Conservation (phyloP, 108 stramenopile genomes). For the Skeletonema costatum region DNA sequence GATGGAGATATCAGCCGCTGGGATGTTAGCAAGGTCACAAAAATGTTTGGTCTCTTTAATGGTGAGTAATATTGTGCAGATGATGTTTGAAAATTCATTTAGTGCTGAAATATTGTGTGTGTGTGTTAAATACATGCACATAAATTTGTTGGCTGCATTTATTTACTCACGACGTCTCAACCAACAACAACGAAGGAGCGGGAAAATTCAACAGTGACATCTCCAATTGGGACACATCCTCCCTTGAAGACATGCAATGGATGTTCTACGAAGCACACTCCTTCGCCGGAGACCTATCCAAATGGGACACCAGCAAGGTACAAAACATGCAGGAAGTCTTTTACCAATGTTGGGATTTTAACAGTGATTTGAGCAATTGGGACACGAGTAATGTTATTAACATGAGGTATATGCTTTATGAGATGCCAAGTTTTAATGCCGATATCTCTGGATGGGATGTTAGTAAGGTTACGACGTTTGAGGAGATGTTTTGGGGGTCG, state of each 20-base stretch:
- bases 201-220: constrained; percentile 36
- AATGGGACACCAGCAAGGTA: constrained; percentile 15
- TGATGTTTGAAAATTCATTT: background rate
- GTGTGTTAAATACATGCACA: background rate
- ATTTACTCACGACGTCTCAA: background rate
- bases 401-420: constrained; percentile 26
- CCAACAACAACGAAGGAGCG: constrained; percentile 9
- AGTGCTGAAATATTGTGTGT: background rate
- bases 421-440: constrained; percentile 1
- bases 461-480: background rate
- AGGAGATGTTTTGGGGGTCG: constrained; percentile 34
- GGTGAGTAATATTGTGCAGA: background rate
- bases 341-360: constrained; percentile 11
- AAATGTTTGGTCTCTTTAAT: constrained; percentile 6
- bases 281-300: constrained; percentile 32
- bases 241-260: constrained; percentile 19
- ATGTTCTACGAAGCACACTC: constrained; percentile 36
- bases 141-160: background rate
- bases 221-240: constrained; percentile 31
- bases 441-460: constrained; percentile 5
- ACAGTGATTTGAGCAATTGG: constrained; percentile 41
- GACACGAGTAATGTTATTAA: constrained; percentile 17
- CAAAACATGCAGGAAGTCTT: constrained; percentile 18
- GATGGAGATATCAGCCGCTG: constrained; percentile 30
- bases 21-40: constrained; percentile 33